Conservation (phyloP, 495 filamentous ascomycete genomes). For the Symbiotaphrina buchneri region DNA sequence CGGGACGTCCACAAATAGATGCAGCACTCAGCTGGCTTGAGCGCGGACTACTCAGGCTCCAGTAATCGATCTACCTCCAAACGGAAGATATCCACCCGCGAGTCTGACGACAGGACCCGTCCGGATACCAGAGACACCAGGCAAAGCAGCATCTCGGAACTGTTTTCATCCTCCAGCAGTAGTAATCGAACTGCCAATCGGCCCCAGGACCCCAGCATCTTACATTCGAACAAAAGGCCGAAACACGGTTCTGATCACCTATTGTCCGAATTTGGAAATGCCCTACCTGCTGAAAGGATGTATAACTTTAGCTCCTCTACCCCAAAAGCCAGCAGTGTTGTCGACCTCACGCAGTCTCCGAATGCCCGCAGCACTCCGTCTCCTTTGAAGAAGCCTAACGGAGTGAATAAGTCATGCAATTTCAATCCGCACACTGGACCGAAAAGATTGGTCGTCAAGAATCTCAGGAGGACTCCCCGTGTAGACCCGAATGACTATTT, state of each 20-base stretch:
- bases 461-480: slow-evolving; percentile 37
- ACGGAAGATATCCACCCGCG: too few species aligned
- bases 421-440: slow-evolving; percentile 36
- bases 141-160: slow-evolving; percentile 25
- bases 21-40: too few species aligned
- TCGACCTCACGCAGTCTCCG: slow-evolving; percentile 7
- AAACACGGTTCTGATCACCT: slow-evolving; percentile 1
- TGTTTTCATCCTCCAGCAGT: slow-evolving; percentile 20
- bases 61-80: too few species aligned
- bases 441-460: slow-evolving; percentile 77
- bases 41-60: too few species aligned
- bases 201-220: slow-evolving; percentile 10
- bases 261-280: not conserved
- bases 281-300: slow-evolving; percentile 17
- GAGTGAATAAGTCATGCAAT: slow-evolving; percentile 6
- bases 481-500: slow-evolving; percentile 49
- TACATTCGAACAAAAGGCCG: slow-evolving; percentile 3
- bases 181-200: slow-evolving; percentile 16
- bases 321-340: slow-evolving; percentile 8
- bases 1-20: too few species aligned
- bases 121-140: too few species aligned
- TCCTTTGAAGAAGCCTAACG: not conserved
- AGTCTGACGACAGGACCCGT: too few species aligned
- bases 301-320: slow-evolving; percentile 25
- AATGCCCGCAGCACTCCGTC: not conserved